Conservation (phyloP, 2,329 filamentous ascomycete genomes). For the Samsoniella hepiali region DNA sequence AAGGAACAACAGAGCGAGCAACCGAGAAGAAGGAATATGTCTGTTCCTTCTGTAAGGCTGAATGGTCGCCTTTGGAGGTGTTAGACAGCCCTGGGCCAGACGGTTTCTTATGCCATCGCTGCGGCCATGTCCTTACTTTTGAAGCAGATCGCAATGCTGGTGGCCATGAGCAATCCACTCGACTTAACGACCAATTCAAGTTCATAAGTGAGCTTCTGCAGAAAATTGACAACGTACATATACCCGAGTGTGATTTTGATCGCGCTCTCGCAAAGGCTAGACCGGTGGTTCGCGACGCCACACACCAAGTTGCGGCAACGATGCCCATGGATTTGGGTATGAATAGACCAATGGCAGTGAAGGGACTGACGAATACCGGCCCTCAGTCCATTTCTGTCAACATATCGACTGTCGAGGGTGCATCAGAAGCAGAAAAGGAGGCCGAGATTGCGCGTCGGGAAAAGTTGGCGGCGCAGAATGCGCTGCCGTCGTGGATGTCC, state of each 20-base stretch:
- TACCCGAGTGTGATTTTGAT: conserved; percentile 74
- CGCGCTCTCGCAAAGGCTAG: conserved; percentile 60
- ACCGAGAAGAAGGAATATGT: conserved; percentile 89
- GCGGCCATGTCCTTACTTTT: conserved; percentile 60
- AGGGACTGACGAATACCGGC: conserved; percentile 62
- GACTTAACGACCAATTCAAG: conserved; percentile 74
- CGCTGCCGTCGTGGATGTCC: conserved; percentile 68
- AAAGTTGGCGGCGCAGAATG: conserved; percentile 65
- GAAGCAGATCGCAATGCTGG: conserved; percentile 66
- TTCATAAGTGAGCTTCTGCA: conserved; percentile 74
- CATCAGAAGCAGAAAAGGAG: conserved; percentile 63
- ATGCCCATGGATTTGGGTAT: conserved; percentile 52
- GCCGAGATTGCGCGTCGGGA: conserved; percentile 64
- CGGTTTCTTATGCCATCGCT: conserved; percentile 83
- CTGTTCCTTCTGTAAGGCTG: conserved; percentile 74
- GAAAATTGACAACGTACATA: conserved; percentile 69
- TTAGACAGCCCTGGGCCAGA: conserved; percentile 67
- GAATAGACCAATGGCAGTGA: conserved; percentile 63
- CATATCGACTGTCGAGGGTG: conserved; percentile 64
- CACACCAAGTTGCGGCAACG: conserved; percentile 61
- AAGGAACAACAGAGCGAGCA: conserved; percentile 74
- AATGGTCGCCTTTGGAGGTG: conserved; percentile 89
- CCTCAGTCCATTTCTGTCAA: conserved; percentile 68
- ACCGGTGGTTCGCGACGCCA: conserved; percentile 63
- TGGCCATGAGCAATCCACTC: conserved; percentile 69